Evolutionary conservation across 1,284 basidiomycete species (phyloP).

Genomic region (Malassezia brasiliensis): DNA sequence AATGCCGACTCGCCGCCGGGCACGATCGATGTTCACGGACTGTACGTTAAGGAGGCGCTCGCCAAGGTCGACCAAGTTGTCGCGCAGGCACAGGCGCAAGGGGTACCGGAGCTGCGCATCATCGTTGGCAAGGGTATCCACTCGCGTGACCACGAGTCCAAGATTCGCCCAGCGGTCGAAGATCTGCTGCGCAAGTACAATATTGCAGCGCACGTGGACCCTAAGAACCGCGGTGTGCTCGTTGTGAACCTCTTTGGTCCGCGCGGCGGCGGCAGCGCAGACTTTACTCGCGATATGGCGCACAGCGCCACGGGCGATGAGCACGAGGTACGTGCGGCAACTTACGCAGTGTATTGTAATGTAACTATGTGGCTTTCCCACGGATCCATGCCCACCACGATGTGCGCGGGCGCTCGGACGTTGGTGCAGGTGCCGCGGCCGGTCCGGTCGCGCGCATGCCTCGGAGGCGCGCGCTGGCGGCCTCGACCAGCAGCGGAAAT

Average conservation of each 20-base stretch:
- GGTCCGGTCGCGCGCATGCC: not conserved
- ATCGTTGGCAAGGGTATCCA: constrained; percentile 83
- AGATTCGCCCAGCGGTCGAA: constrained; percentile 86
- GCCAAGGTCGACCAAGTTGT: constrained; percentile 55
- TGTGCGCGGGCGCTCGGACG: too few species aligned
- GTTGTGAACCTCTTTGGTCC: constrained; percentile 62
- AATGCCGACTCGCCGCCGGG: constrained; percentile 36
- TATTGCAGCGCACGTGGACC: constrained; percentile 62
- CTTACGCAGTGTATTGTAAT: constrained; percentile 11
- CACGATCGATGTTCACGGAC: constrained; percentile 63
- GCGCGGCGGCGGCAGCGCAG: constrained; percentile 42
- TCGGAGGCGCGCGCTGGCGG: constrained; percentile 9
- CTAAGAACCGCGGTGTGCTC: constrained; percentile 72
- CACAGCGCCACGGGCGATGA: constrained; percentile 29
- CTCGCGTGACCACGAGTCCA: constrained; percentile 66
- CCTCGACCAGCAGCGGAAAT: constrained; percentile 7
- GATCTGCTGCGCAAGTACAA: constrained; percentile 67
- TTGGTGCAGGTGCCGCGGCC: too few species aligned
- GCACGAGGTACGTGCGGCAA: not conserved
- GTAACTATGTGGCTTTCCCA: not conserved
- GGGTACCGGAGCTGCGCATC: constrained; percentile 63
- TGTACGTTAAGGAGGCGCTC: constrained; percentile 74
- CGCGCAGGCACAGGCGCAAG: constrained; percentile 58
- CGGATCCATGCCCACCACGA: too few species aligned
- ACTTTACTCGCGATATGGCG: constrained; percentile 39